phyloP scores from a whole-genome alignment of 345 rosid genomes.

The Linum tenue region DNA sequence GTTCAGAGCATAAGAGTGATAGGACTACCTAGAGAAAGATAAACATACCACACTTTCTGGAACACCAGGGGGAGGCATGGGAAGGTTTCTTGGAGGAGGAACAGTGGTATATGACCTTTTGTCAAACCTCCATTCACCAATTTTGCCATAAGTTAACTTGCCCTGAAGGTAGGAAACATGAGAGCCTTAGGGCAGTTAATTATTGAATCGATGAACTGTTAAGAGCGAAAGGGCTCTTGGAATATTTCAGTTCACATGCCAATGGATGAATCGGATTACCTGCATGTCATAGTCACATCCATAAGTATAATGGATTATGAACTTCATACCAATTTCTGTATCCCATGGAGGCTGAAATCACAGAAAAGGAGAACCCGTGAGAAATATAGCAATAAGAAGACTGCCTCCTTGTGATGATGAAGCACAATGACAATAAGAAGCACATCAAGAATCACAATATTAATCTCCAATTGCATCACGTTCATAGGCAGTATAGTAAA shows the following conservation, averaged over 20 bases:
- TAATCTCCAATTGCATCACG: not conserved
- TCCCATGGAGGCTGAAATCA: constrained; percentile 96
- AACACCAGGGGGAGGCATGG: constrained; percentile 92
- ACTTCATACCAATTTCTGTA: constrained; percentile 69
- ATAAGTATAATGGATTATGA: constrained; percentile 88
- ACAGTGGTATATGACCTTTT: constrained; percentile 59
- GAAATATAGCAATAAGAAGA: not conserved
- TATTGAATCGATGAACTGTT: not conserved
- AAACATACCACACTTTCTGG: constrained; percentile 86
- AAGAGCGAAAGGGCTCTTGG: not conserved
- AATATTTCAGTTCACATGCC: not conserved
- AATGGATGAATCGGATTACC: constrained; percentile 28
- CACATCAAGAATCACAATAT: not conserved
- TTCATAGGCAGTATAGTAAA: constrained; percentile 13
- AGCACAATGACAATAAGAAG: not conserved
- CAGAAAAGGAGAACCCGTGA: constrained; percentile 18
- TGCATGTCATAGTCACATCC: constrained; percentile 91
- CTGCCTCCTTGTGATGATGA: not conserved
- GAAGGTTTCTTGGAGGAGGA: constrained; percentile 74
- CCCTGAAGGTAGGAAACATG: constrained; percentile 40
- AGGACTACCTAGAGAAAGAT: not conserved
- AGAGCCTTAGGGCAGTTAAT: not conserved
- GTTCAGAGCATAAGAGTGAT: not conserved
- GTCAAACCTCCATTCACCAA: constrained; percentile 96
- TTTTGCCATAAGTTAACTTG: constrained; percentile 70